Base-by-base conservation (phyloP, 495 filamentous ascomycete genomes). In the Xeromyces bisporus region DNA sequence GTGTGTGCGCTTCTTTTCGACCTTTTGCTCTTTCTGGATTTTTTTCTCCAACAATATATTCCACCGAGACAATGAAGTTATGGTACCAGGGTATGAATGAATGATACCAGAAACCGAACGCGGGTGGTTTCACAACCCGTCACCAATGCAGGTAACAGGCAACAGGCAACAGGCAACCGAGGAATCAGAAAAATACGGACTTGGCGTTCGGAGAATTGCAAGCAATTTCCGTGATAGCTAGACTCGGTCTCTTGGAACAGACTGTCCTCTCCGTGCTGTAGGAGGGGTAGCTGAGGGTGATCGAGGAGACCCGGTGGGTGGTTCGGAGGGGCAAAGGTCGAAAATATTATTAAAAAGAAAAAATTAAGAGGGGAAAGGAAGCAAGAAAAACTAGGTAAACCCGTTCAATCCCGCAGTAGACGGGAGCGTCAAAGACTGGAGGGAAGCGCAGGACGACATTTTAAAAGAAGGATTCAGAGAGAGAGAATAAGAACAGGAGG, bases 401-500 rank as follows among this genome's bases (percentile, higher is more conserved):
- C 55, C 55, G 46, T 54, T 60, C 46, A 64, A 48, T 51, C 55
- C 59, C 54, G 50, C 40, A 28, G 32, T 37, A 44, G 55, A 55
- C 48, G 56, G 54, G 50, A 49, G 46, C 42, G 42, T 45, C 35
- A 39, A 46, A 36, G 40, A 43, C 39, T 42, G 45, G 32, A 32
- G 35, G 38, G 38, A 33, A 42, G 43, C 50, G 39, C 26, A 46
- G 54, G 44, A 29, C 53, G 50, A 49, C 56, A 63, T 61, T 46
- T 34, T 59, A 47, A 40, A 37, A 24, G 28, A 11, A 34, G 29
- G 26, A 28, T 16, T 15, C 36, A 46, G 34, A 28, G 35, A 43
- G 44, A 43, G 34, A 44, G 37, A 43, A 39, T 39, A 40, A 41
- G 40, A 46, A 38, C 35, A 36, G 38, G 40, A 39, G 39, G 35